phyloP scores from a whole-genome alignment of 2,329 filamentous ascomycete genomes.

The Sporothrix globosa region DNA sequence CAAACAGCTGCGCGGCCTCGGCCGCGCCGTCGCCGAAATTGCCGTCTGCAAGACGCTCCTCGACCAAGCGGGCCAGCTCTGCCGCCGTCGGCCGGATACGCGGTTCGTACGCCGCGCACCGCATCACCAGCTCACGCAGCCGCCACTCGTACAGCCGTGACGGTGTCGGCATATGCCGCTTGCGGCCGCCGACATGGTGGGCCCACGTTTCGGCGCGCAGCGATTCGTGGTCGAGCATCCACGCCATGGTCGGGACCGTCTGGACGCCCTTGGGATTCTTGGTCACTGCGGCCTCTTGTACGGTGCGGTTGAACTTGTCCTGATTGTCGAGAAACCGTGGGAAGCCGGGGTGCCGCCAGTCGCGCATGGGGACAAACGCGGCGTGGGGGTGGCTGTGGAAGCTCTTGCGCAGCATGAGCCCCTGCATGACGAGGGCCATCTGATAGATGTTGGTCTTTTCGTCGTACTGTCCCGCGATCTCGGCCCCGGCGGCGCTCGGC shows the following conservation, averaged over 20 bases:
- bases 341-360: neutral
- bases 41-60: neutral
- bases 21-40: neutral
- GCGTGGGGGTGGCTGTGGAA: neutral
- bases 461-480: constrained; percentile 32
- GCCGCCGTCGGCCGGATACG: constrained; percentile 27
- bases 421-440: constrained; percentile 28
- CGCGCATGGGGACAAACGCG: neutral
- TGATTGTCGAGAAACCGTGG: neutral
- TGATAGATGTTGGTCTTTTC: constrained; percentile 35
- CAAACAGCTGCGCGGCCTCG: neutral
- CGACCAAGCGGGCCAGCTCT: constrained; percentile 21
- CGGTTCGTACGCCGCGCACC: constrained; percentile 32
- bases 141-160: neutral
- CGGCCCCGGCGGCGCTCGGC: neutral
- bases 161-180: neutral
- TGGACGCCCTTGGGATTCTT: neutral
- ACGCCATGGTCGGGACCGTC: neutral
- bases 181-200: neutral
- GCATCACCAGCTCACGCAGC: constrained; percentile 31
- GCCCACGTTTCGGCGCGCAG: neutral
- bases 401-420: neutral
- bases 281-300: neutral
- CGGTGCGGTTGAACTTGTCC: neutral
- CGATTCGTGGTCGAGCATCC: constrained; percentile 8